These are phyloP conservation scores for Isatis lusitanica DNA, from an alignment of 441 rosid genomes.

Conservation along the genomic window DNA sequence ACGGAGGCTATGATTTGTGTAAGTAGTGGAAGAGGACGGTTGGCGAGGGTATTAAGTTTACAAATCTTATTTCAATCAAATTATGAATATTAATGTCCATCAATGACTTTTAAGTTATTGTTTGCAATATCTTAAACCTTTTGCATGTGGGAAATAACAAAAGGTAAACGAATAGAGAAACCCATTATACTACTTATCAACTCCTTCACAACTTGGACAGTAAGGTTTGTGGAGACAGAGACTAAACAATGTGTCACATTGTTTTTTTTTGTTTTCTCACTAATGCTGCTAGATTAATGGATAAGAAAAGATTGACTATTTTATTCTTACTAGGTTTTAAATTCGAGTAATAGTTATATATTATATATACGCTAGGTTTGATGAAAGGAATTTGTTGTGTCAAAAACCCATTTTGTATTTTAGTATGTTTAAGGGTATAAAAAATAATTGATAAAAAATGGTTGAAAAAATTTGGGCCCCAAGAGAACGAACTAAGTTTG, in stretches of 20 bases:
- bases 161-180: not conserved
- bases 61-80: slow-evolving; percentile 5
- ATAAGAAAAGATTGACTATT: not conserved
- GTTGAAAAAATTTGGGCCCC: slow-evolving; percentile 16
- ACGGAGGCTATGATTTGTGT: slow-evolving; percentile 1
- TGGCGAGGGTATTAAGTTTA: slow-evolving; percentile 5
- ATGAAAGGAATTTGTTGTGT: not conserved
- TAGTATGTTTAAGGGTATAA: no score
- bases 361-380: not conserved
- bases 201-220: slow-evolving; percentile 3
- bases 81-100: not conserved
- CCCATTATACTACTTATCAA: not conserved
- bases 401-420: not conserved
- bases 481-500: slow-evolving; percentile 17
- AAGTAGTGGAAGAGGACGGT: slow-evolving; percentile 29
- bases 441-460: no score
- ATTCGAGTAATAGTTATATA: not conserved
- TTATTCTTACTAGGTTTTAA: not conserved
- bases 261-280: not conserved
- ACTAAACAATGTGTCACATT: no score
- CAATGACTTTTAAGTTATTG: not conserved
- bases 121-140: not conserved
- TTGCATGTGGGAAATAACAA: not conserved
- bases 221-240: not conserved
- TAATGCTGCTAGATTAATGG: not conserved